These are phyloP conservation scores for Domatiomyces globalis DNA, from an alignment of 2,329 filamentous ascomycete species.

Conservation along the genomic window DNA sequence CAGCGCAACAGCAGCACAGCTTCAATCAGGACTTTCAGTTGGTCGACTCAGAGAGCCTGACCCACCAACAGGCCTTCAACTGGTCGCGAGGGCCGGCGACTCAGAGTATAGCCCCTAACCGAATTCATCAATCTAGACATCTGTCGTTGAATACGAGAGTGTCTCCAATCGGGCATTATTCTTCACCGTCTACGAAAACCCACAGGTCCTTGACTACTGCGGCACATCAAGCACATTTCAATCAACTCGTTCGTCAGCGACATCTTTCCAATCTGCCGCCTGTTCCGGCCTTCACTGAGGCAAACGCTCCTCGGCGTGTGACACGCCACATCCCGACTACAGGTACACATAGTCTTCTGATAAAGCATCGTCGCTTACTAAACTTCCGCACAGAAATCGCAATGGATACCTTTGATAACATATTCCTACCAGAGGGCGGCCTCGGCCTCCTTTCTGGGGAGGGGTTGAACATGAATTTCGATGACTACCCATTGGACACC, in stretches of 20 bases:
- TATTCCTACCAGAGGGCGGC: constrained; percentile 13
- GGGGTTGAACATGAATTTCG: constrained; percentile 10
- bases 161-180: constrained; percentile 13
- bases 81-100: constrained; percentile 20
- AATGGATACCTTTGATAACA: constrained; percentile 15
- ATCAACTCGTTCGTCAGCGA: constrained; percentile 16
- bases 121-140: constrained; percentile 14
- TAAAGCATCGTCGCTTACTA: constrained; percentile 1
- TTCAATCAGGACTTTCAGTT: constrained; percentile 24
- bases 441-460: constrained; percentile 14
- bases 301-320: constrained; percentile 12
- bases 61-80: constrained; percentile 10
- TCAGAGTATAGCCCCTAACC: constrained; percentile 22
- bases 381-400: constrained; percentile 9
- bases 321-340: background rate
- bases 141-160: constrained; percentile 17
- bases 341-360: background rate
- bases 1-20: constrained; percentile 15
- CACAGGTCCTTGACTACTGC: constrained; percentile 16
- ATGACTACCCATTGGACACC: constrained; percentile 5
- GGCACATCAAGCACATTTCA: constrained; percentile 15
- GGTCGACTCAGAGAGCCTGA: constrained; percentile 17
- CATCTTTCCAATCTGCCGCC: constrained; percentile 14
- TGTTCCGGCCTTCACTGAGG: constrained; percentile 21
- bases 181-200: constrained; percentile 14